phyloP scores from a whole-genome alignment of 1,284 basidiomycete species.

The Naganishia cerealis region DNA sequence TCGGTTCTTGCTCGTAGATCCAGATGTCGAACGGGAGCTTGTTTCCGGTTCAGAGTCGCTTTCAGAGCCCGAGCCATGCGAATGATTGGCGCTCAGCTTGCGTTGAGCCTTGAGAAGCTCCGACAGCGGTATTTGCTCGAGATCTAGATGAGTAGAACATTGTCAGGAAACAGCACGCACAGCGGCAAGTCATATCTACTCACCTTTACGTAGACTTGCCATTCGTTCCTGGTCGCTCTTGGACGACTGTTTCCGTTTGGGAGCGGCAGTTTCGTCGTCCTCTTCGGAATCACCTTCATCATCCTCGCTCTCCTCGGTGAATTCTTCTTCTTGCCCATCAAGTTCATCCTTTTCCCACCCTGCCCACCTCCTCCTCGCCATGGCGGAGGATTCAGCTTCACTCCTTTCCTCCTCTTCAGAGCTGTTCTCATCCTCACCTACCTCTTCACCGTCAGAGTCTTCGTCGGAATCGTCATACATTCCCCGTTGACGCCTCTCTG shows the following conservation, averaged over 20 bases:
- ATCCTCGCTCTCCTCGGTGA: constrained; percentile 36
- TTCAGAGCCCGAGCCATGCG: constrained; percentile 33
- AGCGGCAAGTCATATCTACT: not conserved
- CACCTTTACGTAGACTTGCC: constrained; percentile 31
- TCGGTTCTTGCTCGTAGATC: constrained; percentile 24
- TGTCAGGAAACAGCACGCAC: constrained; percentile 17
- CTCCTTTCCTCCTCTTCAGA: constrained; percentile 53
- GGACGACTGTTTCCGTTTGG: not conserved
- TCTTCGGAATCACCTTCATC: constrained; percentile 30
- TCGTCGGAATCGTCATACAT: constrained; percentile 39
- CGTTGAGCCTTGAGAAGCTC: constrained; percentile 67
- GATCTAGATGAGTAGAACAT: constrained; percentile 7
- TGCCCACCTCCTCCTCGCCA: constrained; percentile 43
- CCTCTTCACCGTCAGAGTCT: constrained; percentile 52
- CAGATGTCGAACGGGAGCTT: constrained; percentile 38
- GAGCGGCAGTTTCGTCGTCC: constrained; percentile 30
- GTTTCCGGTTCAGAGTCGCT: constrained; percentile 31
- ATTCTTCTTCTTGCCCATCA: constrained; percentile 40
- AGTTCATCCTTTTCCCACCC: constrained; percentile 50
- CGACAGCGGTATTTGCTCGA: constrained; percentile 43
- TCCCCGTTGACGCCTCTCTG: constrained; percentile 26
- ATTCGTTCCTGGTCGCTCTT: constrained; percentile 24
- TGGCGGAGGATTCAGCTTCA: constrained; percentile 37
- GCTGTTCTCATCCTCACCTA: constrained; percentile 62
- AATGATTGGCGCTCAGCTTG: constrained; percentile 51